Evolutionary conservation across 805 yeast genomes (phyloP).

Genomic region (Ogataea thermomethanolica): DNA sequence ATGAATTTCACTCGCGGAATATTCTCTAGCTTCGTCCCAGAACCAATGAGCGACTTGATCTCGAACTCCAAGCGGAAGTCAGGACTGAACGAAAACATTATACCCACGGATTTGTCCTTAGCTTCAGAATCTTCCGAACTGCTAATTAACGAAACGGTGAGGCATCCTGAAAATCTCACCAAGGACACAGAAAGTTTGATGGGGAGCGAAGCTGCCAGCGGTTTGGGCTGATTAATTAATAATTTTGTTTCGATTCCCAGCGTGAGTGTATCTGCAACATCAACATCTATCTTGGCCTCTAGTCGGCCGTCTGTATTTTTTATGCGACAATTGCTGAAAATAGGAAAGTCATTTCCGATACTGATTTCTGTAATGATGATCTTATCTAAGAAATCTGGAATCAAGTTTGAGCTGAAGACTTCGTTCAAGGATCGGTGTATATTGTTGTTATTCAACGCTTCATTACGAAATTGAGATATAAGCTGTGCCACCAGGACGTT

Average conservation of each 20-base stretch:
- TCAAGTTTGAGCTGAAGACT: conserved; percentile 54
- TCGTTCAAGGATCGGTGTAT: conserved; percentile 75
- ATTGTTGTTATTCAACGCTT: conserved; percentile 81
- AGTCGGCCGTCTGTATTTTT: conserved; percentile 47
- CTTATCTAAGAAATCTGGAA: conserved; percentile 79
- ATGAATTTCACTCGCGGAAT: conserved; percentile 87
- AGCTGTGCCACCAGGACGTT: conserved; percentile 91
- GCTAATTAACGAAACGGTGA: conserved; percentile 65
- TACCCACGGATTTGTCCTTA: conserved; percentile 45
- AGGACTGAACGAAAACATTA: conserved; percentile 87
- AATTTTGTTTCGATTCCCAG: conserved; percentile 80
- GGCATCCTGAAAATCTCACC: conserved; percentile 85
- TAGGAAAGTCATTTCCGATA: conserved; percentile 93
- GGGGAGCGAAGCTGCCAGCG: conserved; percentile 84
- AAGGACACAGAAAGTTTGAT: conserved; percentile 80
- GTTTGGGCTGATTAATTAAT: conserved; percentile 76
- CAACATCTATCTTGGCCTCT: conserved; percentile 90
- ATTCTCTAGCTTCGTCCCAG: conserved; percentile 86
- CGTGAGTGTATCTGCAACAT: conserved; percentile 80
- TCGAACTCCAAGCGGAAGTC: conserved; percentile 88
- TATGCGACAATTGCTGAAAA: conserved; percentile 89
- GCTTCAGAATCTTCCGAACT: conserved; percentile 12
- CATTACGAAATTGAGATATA: conserved; percentile 81
- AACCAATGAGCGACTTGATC: conserved; percentile 86
- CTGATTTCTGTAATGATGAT: conserved; percentile 82